Conservation (phyloP, 164 flowering plant genomes). For the Platanus orientalis region DNA sequence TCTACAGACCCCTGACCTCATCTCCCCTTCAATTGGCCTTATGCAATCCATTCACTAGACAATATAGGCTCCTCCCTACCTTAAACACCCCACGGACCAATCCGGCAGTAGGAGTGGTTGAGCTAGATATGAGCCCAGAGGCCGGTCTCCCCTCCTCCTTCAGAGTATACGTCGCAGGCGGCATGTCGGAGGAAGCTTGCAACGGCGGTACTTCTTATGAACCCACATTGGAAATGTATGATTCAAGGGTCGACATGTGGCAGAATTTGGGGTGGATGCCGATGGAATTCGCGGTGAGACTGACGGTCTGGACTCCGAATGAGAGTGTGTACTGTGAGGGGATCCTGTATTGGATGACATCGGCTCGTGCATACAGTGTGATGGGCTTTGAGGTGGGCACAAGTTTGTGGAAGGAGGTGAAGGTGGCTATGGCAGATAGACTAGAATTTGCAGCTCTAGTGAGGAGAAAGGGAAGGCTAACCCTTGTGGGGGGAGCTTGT, state of each 20-base stretch:
- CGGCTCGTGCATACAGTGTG: constrained; percentile 55
- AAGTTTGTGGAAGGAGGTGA: constrained; percentile 45
- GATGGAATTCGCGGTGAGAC: constrained; percentile 47
- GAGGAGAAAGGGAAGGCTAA: constrained; percentile 29
- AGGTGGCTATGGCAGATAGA: constrained; percentile 46
- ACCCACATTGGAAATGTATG: constrained; percentile 56
- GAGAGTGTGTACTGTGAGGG: constrained; percentile 47
- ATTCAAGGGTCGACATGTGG: constrained; percentile 37
- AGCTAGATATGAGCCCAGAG: too few species aligned
- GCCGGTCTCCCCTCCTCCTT: constrained; percentile 22
- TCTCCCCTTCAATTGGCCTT: constrained; percentile 29
- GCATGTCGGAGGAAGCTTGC: constrained; percentile 42
- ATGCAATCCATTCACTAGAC: constrained; percentile 53
- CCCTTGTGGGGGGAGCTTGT: constrained; percentile 44
- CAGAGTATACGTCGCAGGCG: constrained; percentile 55
- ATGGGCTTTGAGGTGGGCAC: constrained; percentile 39
- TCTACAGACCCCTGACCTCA: constrained; percentile 17
- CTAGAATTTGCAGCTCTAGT: constrained; percentile 54
- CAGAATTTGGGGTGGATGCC: constrained; percentile 36
- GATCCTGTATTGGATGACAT: constrained; percentile 59
- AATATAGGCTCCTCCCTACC: constrained; percentile 33
- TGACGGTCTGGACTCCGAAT: constrained; percentile 66
- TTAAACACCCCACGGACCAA: constrained; percentile 35
- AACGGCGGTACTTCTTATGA: constrained; percentile 40
- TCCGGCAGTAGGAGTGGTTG: constrained; percentile 45